Evolutionary conservation across 805 yeast species (phyloP), one percentile per base, ranked within the genome.

Genomic region (Yarrowia keelungensis): DNA sequence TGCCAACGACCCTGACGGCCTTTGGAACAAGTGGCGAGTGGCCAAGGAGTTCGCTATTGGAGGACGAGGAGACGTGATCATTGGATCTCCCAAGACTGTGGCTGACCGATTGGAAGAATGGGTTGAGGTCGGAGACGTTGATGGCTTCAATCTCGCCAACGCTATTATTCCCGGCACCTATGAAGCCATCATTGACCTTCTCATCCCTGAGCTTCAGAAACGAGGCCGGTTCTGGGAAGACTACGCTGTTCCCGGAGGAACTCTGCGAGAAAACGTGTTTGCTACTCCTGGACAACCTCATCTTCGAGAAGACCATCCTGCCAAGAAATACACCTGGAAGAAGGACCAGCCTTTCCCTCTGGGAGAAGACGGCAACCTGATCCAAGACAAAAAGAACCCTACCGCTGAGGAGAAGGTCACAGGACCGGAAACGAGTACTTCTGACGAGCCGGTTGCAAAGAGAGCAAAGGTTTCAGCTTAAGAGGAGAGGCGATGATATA

Each of bases 81-180:
- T 74, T 50, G 84, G 85, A 0, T 76, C 79, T 7, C 76, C 82
- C 2, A 68, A 70, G 16, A 78, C 79, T 62, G 81, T 82, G 26
- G 83, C 82, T 5, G 81, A 81, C 68, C 76, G 77, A 69, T 75
- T 82, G 32, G 80, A 80, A 66, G 70, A 73, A 50, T 82, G 82
- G 80, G 80, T 79, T 8, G 78, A 78, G 12, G 74, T 76, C 26
- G 75, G 80, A 14, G 82, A 78, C 56, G 76, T 82, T 22, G 85
- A 82, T 71, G 85, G 84, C 0, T 81, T 81, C 71, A 82, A 82
- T 68, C 72, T 82, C 50, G 77, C 79, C 4, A 78, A 80, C 71
- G 78, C 83, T 2, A 74, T 79, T 8, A 71, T 76, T 41, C 82
- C 81, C 19, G 80, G 78, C 7, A 71, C 79, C 8, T 76, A 78